phyloP scores from a whole-genome alignment of 345 rosid genomes.

The Boechera retrofracta region DNA sequence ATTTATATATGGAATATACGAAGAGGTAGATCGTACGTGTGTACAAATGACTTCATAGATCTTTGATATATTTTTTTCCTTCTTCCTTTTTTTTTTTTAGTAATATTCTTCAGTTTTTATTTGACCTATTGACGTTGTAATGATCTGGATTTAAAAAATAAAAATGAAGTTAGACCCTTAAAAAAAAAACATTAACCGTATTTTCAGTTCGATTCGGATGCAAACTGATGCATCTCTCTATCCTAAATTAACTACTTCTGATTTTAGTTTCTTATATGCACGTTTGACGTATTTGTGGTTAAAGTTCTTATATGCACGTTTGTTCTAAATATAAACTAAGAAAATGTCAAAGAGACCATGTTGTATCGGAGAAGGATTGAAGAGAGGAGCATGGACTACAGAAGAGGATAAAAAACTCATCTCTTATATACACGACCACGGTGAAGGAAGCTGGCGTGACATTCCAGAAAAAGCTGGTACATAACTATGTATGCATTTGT shows the following conservation, averaged over 20 bases:
- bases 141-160: not conserved
- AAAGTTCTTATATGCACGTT: not conserved
- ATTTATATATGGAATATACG: not conserved
- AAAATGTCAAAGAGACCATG: slow-evolving; percentile 40
- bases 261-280: not conserved
- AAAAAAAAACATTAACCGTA: not conserved
- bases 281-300: too few relatives aligned
- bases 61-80: not conserved
- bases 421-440: slow-evolving; percentile 37
- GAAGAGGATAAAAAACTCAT: slow-evolving; percentile 43
- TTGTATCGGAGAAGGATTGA: slow-evolving; percentile 39
- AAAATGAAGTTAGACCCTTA: not conserved
- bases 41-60: not conserved
- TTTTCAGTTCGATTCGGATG: not conserved
- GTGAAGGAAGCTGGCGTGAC: slow-evolving; percentile 45
- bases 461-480: slow-evolving; percentile 42
- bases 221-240: not conserved
- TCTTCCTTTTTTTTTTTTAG: not conserved
- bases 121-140: not conserved
- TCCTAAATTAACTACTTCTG: not conserved
- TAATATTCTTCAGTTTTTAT: not conserved
- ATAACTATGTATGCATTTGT: not conserved
- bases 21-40: not conserved
- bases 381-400: slow-evolving; percentile 45
- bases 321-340: not conserved